Base-by-base conservation (phyloP, 805 yeast species). In the Yarrowia sp. region DNA sequence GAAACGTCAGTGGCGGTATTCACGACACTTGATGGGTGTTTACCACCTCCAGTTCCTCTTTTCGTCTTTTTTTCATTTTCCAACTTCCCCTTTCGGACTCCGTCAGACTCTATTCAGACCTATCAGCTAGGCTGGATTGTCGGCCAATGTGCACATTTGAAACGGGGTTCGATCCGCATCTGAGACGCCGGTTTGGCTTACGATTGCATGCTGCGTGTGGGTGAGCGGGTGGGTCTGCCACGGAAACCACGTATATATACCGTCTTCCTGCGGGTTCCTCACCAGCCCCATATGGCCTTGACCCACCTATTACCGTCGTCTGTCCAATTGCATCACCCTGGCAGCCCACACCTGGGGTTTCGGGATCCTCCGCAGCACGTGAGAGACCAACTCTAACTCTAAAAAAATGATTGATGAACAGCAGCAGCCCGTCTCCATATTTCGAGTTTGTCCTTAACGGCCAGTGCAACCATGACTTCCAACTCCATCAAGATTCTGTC, bases 401-500 rank as follows among this genome's bases (percentile, higher is more conserved):
- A 58, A 58, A 58, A 58, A 58, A 58, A 58, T 24, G 50, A 33
- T 52, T 52, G 64, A 34, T 58, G 50, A 58, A 39, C 61, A 55
- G 46, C 46, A 30, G 46, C 50, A 42, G 46, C 49, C 50, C 40
- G 30, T 42, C 64, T 58, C 50, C 49, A 43, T 30, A 17, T 58
- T 19, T 58, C 49, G 50, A 55, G 24, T 30, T 55, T 34, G 64
- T 42, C 64, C 64, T 42, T 43, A 7, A 58, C 49, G 64, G 64
- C 68, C 70, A 33, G 53, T 42, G 33, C 46, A 43, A 58, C 55
- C 20, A 76, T 78, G 79, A 70, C 79, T 39, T 71, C 84, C 14
- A 85, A 85, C 73, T 84, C 87, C 53, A 86, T 86, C 71, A 86
- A 86, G 73, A 80, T 86, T 50, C 76, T 86, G 63, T 85, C 89